Evolutionary conservation across 768 basidiomycete species (phyloP).

Genomic region (Macrocybe gigantea): DNA sequence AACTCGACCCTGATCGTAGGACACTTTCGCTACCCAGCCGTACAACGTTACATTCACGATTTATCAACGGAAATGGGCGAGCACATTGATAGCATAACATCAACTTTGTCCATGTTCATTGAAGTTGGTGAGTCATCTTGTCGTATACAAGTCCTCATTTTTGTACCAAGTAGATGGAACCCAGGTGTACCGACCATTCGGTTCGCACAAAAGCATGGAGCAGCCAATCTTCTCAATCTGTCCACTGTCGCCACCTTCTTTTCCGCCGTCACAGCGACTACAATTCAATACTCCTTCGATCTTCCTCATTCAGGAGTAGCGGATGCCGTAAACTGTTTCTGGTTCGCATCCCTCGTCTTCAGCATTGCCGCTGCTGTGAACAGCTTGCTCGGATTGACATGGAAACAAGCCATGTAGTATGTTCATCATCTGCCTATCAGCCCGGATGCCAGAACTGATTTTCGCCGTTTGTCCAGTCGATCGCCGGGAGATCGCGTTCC

Average conservation of each 20-base stretch:
- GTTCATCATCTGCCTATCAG: constrained; percentile 20
- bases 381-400: constrained; percentile 68
- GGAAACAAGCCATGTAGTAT: constrained; percentile 83
- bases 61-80: constrained; percentile 70
- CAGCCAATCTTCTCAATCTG: constrained; percentile 63
- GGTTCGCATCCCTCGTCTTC: constrained; percentile 74
- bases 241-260: constrained; percentile 78
- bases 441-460: background rate
- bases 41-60: constrained; percentile 72
- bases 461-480: constrained; percentile 36
- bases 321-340: constrained; percentile 62
- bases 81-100: constrained; percentile 63
- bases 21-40: constrained; percentile 67
- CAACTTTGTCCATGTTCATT: constrained; percentile 67
- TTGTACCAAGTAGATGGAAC: background rate
- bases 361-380: constrained; percentile 76
- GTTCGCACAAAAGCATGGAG: constrained; percentile 69
- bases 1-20: constrained; percentile 27
- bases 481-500: constrained; percentile 73
- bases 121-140: constrained; percentile 52
- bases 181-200: constrained; percentile 71
- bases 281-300: constrained; percentile 61
- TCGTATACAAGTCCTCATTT: background rate
- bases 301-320: constrained; percentile 26
- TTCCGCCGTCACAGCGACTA: constrained; percentile 69